phyloP scores from a whole-genome alignment of 164 flowering plant genomes.

The Brasenia schreberi region DNA sequence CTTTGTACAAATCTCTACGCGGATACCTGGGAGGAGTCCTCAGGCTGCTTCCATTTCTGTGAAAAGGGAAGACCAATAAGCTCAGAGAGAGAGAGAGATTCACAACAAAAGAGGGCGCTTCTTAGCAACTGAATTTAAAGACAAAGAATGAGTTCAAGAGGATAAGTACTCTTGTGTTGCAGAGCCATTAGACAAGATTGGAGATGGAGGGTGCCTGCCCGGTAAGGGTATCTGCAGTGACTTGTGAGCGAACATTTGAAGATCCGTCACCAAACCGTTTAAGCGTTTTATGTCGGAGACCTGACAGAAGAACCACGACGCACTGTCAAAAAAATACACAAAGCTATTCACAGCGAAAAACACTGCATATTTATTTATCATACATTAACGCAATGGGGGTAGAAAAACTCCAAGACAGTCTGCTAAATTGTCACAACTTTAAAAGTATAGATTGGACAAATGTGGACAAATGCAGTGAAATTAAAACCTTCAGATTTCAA shows the following conservation, averaged over 20 bases:
- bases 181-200: constrained; percentile 33
- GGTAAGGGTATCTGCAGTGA: constrained; percentile 65
- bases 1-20: constrained; percentile 13
- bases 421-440: no score
- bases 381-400: no score
- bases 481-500: no score
- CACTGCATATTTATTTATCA: no score
- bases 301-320: constrained; percentile 15
- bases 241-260: constrained; percentile 91
- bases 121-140: neutral
- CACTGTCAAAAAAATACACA: no score
- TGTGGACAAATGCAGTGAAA: no score
- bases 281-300: constrained; percentile 81
- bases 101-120: neutral
- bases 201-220: constrained; percentile 86
- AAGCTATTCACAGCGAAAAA: no score
- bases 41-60: constrained; percentile 29
- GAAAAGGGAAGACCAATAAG: constrained; percentile 6
- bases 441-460: no score
- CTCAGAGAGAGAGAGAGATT: neutral
- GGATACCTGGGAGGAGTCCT: constrained; percentile 15
- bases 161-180: constrained; percentile 31
- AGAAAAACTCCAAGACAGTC: no score
- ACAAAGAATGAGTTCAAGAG: neutral
- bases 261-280: constrained; percentile 80